A percentile compares a stretch with the other conserved stretches of the same genome.
These are phyloP conservation scores for Allium sativum DNA, from an alignment of 106 monocot genomes.

Conservation along the genomic window DNA sequence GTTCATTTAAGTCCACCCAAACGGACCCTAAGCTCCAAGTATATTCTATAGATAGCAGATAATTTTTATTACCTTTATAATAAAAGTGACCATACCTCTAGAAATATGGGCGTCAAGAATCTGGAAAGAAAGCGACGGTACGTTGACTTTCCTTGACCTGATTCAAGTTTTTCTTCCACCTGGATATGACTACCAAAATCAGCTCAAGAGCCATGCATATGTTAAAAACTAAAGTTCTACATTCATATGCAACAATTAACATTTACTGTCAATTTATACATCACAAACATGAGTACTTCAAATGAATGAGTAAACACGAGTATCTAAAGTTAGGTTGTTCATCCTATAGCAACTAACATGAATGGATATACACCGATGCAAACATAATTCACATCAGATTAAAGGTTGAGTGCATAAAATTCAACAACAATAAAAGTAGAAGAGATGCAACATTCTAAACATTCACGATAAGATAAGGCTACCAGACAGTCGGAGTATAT, in stretches of 20 bases:
- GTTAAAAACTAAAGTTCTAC: background rate
- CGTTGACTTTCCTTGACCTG: constrained; percentile 72
- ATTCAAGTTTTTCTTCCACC: constrained; percentile 97
- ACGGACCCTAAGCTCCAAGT: no score
- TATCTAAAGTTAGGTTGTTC: background rate
- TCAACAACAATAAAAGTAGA: background rate
- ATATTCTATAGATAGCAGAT: no score
- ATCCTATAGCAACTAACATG: no score
- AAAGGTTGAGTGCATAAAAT: background rate
- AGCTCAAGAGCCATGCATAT: background rate
- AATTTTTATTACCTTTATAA: no score
- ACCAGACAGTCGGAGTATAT: background rate
- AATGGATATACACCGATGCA: no score
- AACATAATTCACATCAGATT: no score
- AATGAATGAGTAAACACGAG: background rate
- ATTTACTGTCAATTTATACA: background rate
- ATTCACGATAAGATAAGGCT: background rate
- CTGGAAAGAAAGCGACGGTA: constrained; percentile 76
- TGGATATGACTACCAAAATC: constrained; percentile 10
- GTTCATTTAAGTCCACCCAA: no score
- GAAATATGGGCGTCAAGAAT: constrained; percentile 94
- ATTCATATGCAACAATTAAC: background rate
- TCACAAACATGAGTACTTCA: background rate
- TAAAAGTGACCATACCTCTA: constrained; percentile 47
- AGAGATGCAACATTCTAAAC: background rate